These are phyloP conservation scores for Beauveria medogensis DNA, from an alignment of 2,329 filamentous ascomycete genomes.

Conservation along the genomic window DNA sequence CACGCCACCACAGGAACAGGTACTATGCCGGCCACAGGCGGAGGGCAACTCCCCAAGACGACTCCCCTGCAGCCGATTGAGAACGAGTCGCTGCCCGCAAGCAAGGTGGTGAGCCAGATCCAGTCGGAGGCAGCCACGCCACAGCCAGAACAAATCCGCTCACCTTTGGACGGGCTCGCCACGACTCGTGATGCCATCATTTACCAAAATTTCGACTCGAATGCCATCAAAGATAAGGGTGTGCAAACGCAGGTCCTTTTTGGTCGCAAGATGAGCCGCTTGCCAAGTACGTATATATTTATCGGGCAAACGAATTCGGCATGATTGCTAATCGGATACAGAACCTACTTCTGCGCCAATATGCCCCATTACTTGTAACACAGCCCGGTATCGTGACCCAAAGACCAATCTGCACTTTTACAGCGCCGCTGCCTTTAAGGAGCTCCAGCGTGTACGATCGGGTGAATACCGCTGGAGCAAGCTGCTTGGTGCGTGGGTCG, in stretches of 20 bases:
- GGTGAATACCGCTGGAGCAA: constrained; percentile 78
- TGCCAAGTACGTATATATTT: constrained; percentile 38
- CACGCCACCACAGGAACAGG: neutral
- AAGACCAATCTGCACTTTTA: constrained; percentile 75
- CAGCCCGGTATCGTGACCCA: constrained; percentile 78
- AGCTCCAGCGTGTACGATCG: constrained; percentile 65
- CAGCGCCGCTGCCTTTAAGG: constrained; percentile 70
- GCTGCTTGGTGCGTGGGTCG: constrained; percentile 76
- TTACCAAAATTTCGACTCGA: constrained; percentile 51
- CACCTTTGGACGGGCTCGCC: constrained; percentile 18
- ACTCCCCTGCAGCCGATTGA: neutral
- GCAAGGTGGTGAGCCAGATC: constrained; percentile 9
- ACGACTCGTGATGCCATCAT: constrained; percentile 52
- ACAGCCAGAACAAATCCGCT: constrained; percentile 16
- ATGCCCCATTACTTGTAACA: constrained; percentile 76
- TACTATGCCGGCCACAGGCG: neutral
- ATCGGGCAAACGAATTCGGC: neutral
- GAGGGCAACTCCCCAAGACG: neutral
- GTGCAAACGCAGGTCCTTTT: constrained; percentile 53
- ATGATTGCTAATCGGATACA: constrained; percentile 17
- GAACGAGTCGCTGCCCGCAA: neutral
- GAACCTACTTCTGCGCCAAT: constrained; percentile 45
- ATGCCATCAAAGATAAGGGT: constrained; percentile 46
- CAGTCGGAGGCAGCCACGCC: constrained; percentile 15
- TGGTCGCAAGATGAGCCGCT: constrained; percentile 49